Evolutionary conservation across 257 asterid species (phyloP).

Genomic region (Fraxinus pennsylvanica): DNA sequence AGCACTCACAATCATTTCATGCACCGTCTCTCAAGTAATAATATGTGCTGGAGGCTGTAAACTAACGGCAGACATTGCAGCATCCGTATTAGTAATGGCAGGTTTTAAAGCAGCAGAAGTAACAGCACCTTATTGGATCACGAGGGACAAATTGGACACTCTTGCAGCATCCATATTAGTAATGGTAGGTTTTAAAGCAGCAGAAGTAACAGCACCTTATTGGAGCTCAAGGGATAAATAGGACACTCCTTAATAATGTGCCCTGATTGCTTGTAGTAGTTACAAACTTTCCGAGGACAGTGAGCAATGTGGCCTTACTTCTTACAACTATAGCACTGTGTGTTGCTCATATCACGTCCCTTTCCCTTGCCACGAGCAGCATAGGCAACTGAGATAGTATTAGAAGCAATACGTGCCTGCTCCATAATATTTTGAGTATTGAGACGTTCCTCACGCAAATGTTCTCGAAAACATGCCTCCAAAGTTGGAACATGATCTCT

Average conservation of each 20-base stretch:
- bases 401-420: constrained; percentile 3
- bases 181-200: not conserved
- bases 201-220: not conserved
- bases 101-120: not conserved
- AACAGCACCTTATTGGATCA: not conserved
- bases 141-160: not conserved
- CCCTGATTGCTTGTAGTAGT: not conserved
- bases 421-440: not conserved
- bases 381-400: not conserved
- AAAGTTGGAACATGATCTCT: constrained; percentile 1
- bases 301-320: not conserved
- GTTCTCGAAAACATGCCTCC: constrained; percentile 13
- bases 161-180: not conserved
- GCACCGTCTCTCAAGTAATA: not conserved
- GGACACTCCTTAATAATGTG: constrained; percentile 4
- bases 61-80: not conserved
- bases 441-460: not conserved
- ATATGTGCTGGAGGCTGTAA: not conserved
- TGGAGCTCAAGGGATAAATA: not conserved
- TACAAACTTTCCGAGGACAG: not conserved
- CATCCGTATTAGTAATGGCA: not conserved
- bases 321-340: constrained; percentile 8
- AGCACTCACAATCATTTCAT: constrained; percentile 11
- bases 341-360: not conserved
- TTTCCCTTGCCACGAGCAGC: constrained; percentile 4